phyloP scores from a whole-genome alignment of 345 rosid genomes.

The Mangifera indica region DNA sequence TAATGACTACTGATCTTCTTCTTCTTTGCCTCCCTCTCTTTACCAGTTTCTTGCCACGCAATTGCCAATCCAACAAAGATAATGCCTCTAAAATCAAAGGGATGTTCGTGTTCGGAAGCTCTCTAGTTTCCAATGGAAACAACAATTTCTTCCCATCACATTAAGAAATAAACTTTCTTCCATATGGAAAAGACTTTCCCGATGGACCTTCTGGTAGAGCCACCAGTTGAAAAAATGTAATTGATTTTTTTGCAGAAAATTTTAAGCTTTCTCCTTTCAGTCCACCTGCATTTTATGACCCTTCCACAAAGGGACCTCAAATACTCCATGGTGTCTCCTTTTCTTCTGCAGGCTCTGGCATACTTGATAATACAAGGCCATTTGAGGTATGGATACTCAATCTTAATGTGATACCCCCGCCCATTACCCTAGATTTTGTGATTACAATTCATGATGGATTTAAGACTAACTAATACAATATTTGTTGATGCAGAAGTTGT shows the following conservation, averaged over 20 bases:
- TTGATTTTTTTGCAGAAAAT: constrained; percentile 41
- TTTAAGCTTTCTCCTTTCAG: constrained; percentile 41
- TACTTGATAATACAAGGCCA: constrained; percentile 52
- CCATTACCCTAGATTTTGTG: too few relatives aligned
- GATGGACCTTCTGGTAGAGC: constrained; percentile 55
- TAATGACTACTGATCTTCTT: too few relatives aligned
- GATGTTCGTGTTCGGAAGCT: constrained; percentile 72
- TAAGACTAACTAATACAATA: too few relatives aligned
- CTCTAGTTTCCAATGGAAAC: constrained; percentile 65
- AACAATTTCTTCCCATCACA: constrained; percentile 44
- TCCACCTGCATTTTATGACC: constrained; percentile 39
- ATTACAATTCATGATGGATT: too few relatives aligned
- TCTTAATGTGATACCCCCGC: too few relatives aligned
- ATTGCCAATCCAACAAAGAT: neutral
- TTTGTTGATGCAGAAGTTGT: constrained; percentile 40
- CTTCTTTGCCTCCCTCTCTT: constrained; percentile 17
- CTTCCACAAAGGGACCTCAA: constrained; percentile 38
- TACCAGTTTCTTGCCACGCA: constrained; percentile 8
- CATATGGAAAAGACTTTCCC: constrained; percentile 55
- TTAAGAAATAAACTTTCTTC: too few relatives aligned
- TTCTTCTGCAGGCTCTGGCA: constrained; percentile 66
- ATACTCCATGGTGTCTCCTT: constrained; percentile 49
- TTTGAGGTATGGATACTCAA: constrained; percentile 25
- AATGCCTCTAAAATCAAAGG: constrained; percentile 24
- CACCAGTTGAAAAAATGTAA: constrained; percentile 56